These are phyloP conservation scores for Acanthamoeba triangularis DNA, from an alignment of 208 protist genomes.

Conservation along the genomic window DNA sequence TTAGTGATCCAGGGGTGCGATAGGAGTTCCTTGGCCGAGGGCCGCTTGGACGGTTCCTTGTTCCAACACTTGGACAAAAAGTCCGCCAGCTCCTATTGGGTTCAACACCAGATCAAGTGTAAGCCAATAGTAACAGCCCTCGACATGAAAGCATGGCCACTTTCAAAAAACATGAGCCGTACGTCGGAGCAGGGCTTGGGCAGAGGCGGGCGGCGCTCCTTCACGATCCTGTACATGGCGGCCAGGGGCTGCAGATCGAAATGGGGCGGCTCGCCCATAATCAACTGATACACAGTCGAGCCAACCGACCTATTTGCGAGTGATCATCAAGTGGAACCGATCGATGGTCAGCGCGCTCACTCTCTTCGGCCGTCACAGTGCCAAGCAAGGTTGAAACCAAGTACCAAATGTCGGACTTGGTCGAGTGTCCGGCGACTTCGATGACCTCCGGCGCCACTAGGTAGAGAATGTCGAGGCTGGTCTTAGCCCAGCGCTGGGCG, in stretches of 20 bases:
- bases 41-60: conserved; percentile 90
- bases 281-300: conserved; percentile 95
- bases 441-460: conserved; percentile 95
- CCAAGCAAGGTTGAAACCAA: background rate
- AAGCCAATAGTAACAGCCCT: background rate
- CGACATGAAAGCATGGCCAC: background rate
- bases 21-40: conserved; percentile 89
- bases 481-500: background rate
- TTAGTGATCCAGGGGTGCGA: conserved; percentile 86
- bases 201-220: conserved; percentile 92
- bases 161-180: background rate
- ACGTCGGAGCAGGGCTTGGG: conserved; percentile 88
- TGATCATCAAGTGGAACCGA: background rate
- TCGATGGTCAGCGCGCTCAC: background rate
- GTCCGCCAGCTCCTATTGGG: conserved; percentile 81
- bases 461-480: background rate
- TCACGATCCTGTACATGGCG: conserved; percentile 94
- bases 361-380: too few species aligned
- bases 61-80: conserved; percentile 92
- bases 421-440: conserved; percentile 90
- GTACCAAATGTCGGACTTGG: conserved; percentile 94
- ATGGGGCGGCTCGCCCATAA: conserved; percentile 94
- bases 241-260: conserved; percentile 93
- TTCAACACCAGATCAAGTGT: too few species aligned
- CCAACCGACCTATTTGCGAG: conserved; percentile 78